A percentile compares a stretch with the other conserved stretches of the same genome.
Evolutionary conservation across 176 grass and related monocot species (phyloP).

Genomic region (Coix lacrymajobi): DNA sequence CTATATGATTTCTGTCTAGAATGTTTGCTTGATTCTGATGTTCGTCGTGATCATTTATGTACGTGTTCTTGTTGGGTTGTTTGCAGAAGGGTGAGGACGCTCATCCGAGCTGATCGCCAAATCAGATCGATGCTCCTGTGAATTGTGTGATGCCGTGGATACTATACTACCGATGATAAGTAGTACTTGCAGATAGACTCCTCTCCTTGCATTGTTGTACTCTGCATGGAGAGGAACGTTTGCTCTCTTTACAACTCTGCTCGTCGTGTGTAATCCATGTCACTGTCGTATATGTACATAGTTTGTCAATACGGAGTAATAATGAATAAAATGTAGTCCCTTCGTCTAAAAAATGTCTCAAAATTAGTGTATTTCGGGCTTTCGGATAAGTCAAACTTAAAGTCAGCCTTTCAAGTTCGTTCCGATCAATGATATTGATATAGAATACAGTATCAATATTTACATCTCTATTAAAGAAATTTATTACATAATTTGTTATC

Average conservation of each 20-base stretch:
- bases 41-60: neutral
- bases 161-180: neutral
- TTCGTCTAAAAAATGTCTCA: too few species aligned
- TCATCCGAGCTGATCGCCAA: slow-evolving; percentile 22
- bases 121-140: neutral
- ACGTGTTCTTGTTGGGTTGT: neutral
- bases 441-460: too few species aligned
- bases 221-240: neutral
- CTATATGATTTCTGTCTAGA: neutral
- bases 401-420: too few species aligned
- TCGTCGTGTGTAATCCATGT: neutral
- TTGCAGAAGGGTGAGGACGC: slow-evolving; percentile 44
- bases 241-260: neutral
- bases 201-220: neutral
- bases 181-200: neutral
- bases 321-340: neutral
- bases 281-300: too few species aligned
- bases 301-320: too few species aligned
- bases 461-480: too few species aligned
- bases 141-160: neutral
- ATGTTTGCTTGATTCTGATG: neutral
- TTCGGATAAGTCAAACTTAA: too few species aligned
- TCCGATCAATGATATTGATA: too few species aligned
- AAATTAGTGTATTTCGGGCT: too few species aligned
- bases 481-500: too few species aligned